phyloP scores from a whole-genome alignment of 2,329 filamentous ascomycete species.

The Aspergillus fijiensis region DNA sequence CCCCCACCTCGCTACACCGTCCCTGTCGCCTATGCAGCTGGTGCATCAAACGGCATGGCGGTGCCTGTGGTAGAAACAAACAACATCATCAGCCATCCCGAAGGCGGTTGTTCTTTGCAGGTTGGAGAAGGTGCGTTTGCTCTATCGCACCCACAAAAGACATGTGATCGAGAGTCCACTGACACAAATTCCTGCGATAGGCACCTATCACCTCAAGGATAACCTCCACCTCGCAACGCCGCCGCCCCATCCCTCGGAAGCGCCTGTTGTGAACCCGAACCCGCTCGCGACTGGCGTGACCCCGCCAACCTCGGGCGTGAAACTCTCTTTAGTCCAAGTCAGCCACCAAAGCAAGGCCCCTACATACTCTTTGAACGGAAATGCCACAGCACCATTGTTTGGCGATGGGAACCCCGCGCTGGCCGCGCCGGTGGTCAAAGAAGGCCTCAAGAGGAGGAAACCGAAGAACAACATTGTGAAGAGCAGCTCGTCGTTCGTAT shows the following conservation, averaged over 20 bases:
- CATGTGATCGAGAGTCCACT: conserved; percentile 11
- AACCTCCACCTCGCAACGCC: conserved; percentile 90
- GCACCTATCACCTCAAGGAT: conserved; percentile 86
- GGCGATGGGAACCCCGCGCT: conserved; percentile 82
- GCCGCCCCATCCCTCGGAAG: conserved; percentile 91
- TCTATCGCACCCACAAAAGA: background rate
- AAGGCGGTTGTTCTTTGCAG: conserved; percentile 83
- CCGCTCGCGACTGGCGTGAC: conserved; percentile 82
- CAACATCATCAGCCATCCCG: conserved; percentile 78
- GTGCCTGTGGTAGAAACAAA: conserved; percentile 87
- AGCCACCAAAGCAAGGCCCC: conserved; percentile 56
- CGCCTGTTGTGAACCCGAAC: conserved; percentile 81
- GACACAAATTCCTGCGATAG: conserved; percentile 48
- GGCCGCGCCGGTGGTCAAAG: conserved; percentile 62
- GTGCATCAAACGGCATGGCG: conserved; percentile 65
- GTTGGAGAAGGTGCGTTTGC: conserved; percentile 76
- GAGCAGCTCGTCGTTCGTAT: conserved; percentile 97
- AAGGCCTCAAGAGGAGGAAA: conserved; percentile 73
- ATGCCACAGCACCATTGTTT: conserved; percentile 64
- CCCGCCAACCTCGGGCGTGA: conserved; percentile 82
- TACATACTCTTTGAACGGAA: conserved; percentile 48
- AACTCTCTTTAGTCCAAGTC: conserved; percentile 73
- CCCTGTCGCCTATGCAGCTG: conserved; percentile 69
- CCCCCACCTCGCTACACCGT: conserved; percentile 82
- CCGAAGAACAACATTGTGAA: conserved; percentile 98